Evolutionary conservation across 2,329 filamentous ascomycete species (phyloP).

Genomic region (Bertia moriformis): DNA sequence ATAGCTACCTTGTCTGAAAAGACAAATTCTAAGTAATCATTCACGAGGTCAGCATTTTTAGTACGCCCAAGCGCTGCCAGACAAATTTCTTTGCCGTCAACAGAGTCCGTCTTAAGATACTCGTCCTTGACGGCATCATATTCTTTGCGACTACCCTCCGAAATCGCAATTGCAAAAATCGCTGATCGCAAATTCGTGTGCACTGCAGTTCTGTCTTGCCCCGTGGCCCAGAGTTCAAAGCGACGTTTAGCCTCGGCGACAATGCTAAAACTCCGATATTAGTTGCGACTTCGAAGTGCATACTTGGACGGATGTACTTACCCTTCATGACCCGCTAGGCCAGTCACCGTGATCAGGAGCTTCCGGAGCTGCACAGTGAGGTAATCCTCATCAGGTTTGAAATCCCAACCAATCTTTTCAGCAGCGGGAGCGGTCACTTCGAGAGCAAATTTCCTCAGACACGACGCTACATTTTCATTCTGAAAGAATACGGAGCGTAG

Average conservation of each 20-base stretch:
- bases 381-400: slow-evolving; percentile 64
- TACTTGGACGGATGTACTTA: too few relatives aligned
- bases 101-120: slow-evolving; percentile 66
- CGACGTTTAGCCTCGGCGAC: not conserved
- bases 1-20: slow-evolving; percentile 63
- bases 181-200: slow-evolving; percentile 69
- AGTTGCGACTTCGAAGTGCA: too few relatives aligned
- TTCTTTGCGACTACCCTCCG: slow-evolving; percentile 49
- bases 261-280: not conserved
- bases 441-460: slow-evolving; percentile 64
- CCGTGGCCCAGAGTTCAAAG: not conserved
- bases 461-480: slow-evolving; percentile 56
- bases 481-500: slow-evolving; percentile 76
- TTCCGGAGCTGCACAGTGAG: slow-evolving; percentile 71
- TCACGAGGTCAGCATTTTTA: slow-evolving; percentile 53
- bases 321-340: slow-evolving; percentile 61
- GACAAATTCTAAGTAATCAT: slow-evolving; percentile 55
- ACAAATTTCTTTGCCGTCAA: slow-evolving; percentile 82
- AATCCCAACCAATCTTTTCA: slow-evolving; percentile 75
- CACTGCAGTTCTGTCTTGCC: slow-evolving; percentile 19
- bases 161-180: slow-evolving; percentile 67
- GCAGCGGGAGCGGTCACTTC: slow-evolving; percentile 63
- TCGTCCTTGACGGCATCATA: slow-evolving; percentile 72
- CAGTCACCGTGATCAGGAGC: slow-evolving; percentile 62
- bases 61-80: slow-evolving; percentile 64